Conservation (phyloP, 345 rosid genomes). For the Mangifera indica region DNA sequence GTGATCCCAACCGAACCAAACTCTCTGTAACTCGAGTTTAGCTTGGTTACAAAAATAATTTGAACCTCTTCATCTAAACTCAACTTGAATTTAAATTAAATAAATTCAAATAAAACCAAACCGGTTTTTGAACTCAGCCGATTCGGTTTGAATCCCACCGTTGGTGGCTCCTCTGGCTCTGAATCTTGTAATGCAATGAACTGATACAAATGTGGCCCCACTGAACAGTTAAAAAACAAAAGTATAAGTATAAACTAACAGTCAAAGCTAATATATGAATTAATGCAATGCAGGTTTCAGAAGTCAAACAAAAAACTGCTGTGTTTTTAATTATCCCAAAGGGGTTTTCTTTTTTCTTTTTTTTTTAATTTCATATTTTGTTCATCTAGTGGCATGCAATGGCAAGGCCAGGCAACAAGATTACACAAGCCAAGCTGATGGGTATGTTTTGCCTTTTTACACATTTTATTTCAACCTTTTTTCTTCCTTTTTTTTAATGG, state of each 20-base stretch:
- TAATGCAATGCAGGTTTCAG: background rate
- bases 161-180: no score
- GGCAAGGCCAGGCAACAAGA: conserved; percentile 63
- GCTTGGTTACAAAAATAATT: no score
- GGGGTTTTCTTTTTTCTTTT: background rate
- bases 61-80: no score
- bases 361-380: background rate
- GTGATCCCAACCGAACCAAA: no score
- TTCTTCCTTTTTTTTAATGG: background rate
- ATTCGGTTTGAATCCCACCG: no score
- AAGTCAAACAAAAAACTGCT: background rate
- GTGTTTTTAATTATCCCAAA: background rate
- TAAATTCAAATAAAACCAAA: no score
- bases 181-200: no score
- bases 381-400: conserved; percentile 19
- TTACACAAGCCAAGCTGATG: conserved; percentile 79
- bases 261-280: conserved; percentile 19
- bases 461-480: background rate
- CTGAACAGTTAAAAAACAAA: no score
- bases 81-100: no score
- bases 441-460: conserved; percentile 42
- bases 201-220: no score
- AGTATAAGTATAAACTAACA: conserved; percentile 19
- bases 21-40: no score
- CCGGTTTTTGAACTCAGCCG: no score